A percentile compares a stretch with the other conserved stretches of the same genome.
phyloP scores from a whole-genome alignment of 2,329 filamentous ascomycete genomes.

The Pseudogymnoascus sp. region DNA sequence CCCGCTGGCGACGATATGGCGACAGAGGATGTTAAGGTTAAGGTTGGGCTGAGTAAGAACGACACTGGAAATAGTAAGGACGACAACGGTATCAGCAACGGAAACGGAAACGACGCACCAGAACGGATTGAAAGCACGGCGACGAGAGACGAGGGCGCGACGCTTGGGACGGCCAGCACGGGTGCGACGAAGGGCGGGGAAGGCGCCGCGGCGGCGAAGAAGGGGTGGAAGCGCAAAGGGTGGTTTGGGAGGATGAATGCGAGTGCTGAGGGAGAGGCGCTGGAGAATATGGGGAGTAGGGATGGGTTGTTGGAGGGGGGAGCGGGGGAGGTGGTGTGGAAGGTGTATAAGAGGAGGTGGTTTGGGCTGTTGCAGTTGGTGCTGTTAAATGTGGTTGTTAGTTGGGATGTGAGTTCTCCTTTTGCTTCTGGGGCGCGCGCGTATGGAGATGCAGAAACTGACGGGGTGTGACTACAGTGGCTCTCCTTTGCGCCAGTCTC shows the following conservation, averaged over 20 bases:
- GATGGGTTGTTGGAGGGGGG: constrained; percentile 4
- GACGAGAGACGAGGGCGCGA: not conserved
- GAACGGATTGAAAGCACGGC: not conserved
- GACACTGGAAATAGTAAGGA: not conserved
- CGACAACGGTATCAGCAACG: not conserved
- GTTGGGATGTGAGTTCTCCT: constrained; percentile 73
- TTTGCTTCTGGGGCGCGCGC: not conserved
- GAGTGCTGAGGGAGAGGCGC: constrained; percentile 1
- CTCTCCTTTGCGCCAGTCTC: constrained; percentile 84
- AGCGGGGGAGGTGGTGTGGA: constrained; percentile 29
- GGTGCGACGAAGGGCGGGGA: not conserved
- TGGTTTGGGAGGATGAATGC: constrained; percentile 2
- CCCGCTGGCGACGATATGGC: not conserved
- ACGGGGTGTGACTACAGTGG: constrained; percentile 52
- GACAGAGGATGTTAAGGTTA: not conserved
- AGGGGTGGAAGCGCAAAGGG: not conserved
- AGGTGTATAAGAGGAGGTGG: constrained; percentile 78
- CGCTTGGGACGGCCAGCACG: not conserved
- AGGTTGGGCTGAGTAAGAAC: not conserved
- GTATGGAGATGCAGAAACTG: not conserved
- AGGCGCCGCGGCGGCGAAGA: not conserved
- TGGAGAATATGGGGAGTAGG: not conserved
- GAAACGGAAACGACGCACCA: not conserved
- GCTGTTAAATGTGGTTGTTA: constrained; percentile 83
- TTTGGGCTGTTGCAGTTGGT: constrained; percentile 78